Evolutionary conservation across 129 eudicot species (phyloP).

Genomic region (Ambrosia artemisiifolia): DNA sequence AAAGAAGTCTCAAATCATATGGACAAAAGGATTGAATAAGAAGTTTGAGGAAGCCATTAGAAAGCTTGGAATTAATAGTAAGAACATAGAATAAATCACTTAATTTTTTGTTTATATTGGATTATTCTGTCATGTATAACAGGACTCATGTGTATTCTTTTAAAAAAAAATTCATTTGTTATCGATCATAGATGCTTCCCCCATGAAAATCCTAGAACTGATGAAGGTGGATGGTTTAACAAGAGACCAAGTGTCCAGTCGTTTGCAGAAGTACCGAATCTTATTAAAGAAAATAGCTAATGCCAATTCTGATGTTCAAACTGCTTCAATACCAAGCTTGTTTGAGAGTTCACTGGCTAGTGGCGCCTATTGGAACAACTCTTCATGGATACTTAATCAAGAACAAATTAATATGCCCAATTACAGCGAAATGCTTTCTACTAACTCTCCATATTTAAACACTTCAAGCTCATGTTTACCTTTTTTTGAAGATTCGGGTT

Average conservation of each 20-base stretch:
- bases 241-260: slow-evolving; percentile 33
- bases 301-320: not conserved
- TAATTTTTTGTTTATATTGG: not conserved
- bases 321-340: slow-evolving; percentile 8
- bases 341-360: slow-evolving; percentile 27
- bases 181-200: slow-evolving; percentile 10
- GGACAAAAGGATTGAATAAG: slow-evolving; percentile 18
- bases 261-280: slow-evolving; percentile 30
- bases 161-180: not conserved
- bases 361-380: slow-evolving; percentile 10
- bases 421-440: not conserved
- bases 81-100: not conserved
- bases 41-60: slow-evolving; percentile 24
- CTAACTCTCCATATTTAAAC: slow-evolving; percentile 16
- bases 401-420: not conserved
- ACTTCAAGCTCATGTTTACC: slow-evolving; percentile 21
- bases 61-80: slow-evolving; percentile 29
- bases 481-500: not conserved
- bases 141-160: no score
- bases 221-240: slow-evolving; percentile 37
- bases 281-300: slow-evolving; percentile 10
- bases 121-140: not conserved
- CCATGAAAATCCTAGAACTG: slow-evolving; percentile 20
- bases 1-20: slow-evolving; percentile 9
- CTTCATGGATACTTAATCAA: not conserved